Evolutionary conservation across 805 yeast species (phyloP).

Genomic region (Pichia cabralensis): DNA sequence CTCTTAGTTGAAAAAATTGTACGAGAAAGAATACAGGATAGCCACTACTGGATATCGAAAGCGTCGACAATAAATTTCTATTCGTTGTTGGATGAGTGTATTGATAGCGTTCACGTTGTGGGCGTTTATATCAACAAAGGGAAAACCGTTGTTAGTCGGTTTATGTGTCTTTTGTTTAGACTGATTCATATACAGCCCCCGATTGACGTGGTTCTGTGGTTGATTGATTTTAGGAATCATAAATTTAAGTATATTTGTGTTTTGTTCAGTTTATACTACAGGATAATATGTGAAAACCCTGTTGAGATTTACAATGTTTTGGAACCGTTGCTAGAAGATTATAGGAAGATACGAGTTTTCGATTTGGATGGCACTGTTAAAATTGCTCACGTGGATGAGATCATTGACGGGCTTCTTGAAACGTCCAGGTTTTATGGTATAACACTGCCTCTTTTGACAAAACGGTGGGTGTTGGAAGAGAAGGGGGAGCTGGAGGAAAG

Average conservation of each 20-base stretch:
- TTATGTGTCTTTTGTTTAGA: conserved; percentile 68
- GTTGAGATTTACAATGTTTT: conserved; percentile 22
- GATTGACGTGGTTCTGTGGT: conserved; percentile 42
- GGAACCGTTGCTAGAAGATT: conserved; percentile 53
- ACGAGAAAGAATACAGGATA: conserved; percentile 45
- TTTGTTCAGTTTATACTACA: conserved; percentile 53
- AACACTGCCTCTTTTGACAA: conserved; percentile 54
- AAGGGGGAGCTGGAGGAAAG: conserved; percentile 32
- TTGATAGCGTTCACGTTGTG: conserved; percentile 30
- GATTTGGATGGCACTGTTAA: conserved; percentile 27
- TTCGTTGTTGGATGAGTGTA: conserved; percentile 37
- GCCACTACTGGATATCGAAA: conserved; percentile 46
- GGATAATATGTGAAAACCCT: conserved; percentile 31
- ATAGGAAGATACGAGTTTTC: conserved; percentile 53
- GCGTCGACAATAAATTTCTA: conserved; percentile 38
- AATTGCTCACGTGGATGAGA: conserved; percentile 60
- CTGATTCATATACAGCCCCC: conserved; percentile 54
- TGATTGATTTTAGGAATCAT: conserved; percentile 42
- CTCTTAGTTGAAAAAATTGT: conserved; percentile 48
- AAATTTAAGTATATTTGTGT: conserved; percentile 74
- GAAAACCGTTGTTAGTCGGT: conserved; percentile 54
- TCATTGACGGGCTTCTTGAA: conserved; percentile 50
- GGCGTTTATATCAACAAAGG: conserved; percentile 33
- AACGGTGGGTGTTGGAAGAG: conserved; percentile 32
- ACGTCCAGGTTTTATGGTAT: conserved; percentile 49